phyloP scores from a whole-genome alignment of 2,329 filamentous ascomycete species.

The Sporothrix curviconia region DNA sequence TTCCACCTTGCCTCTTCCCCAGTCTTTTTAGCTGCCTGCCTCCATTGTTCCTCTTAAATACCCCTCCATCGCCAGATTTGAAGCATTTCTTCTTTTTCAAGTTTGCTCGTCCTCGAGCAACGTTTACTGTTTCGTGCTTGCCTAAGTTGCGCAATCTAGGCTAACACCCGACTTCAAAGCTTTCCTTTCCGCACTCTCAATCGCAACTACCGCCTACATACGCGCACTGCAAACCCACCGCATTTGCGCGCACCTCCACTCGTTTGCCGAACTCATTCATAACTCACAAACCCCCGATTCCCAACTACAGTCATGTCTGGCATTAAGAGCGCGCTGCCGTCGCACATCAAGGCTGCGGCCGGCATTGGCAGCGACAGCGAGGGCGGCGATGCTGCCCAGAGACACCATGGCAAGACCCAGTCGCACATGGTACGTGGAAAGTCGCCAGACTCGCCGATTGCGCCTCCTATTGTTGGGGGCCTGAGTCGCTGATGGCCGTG shows the following conservation, averaged over 20 bases:
- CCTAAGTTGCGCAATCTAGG: not conserved
- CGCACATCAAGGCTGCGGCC: constrained; percentile 66
- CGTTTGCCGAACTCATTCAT: not conserved
- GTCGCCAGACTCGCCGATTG: no score
- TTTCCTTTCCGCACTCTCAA: not conserved
- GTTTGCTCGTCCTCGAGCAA: not conserved
- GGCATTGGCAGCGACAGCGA: constrained; percentile 38
- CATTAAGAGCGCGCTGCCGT: constrained; percentile 69
- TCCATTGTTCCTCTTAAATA: not conserved
- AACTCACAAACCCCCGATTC: not conserved
- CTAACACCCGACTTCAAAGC: not conserved
- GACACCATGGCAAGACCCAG: constrained; percentile 78
- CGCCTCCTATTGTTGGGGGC: not conserved
- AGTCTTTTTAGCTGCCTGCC: not conserved
- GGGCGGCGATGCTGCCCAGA: constrained; percentile 48
- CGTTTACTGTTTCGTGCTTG: not conserved
- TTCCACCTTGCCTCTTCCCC: not conserved
- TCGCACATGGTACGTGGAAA: constrained; percentile 79
- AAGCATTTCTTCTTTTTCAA: not conserved
- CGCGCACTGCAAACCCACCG: not conserved
- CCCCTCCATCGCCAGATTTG: not conserved
- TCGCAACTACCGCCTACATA: not conserved
- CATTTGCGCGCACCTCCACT: not conserved
- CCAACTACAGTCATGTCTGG: constrained; percentile 57
- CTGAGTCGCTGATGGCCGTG: not conserved